A percentile compares a stretch with the other conserved stretches of the same genome.
Evolutionary conservation across 345 rosid species (phyloP).

Genomic region (Gossypium australe): DNA sequence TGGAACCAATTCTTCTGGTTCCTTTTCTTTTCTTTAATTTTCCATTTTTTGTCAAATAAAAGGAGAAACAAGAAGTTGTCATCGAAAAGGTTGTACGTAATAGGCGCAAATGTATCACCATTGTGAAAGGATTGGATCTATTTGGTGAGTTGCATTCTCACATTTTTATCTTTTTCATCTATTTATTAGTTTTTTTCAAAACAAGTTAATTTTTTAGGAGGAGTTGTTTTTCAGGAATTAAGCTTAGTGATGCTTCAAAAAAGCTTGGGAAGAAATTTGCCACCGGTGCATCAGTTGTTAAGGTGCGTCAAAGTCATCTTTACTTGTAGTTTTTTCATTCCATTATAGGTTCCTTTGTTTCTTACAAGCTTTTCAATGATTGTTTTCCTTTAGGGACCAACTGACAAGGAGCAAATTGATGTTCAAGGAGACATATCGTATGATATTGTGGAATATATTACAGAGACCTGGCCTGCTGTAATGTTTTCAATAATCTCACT

Average conservation of each 20-base stretch:
- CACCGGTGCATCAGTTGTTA: conserved; percentile 95
- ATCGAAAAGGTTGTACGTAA: conserved; percentile 87
- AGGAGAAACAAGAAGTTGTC: conserved; percentile 90
- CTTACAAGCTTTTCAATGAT: not conserved
- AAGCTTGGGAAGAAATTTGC: conserved; percentile 97
- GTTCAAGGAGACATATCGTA: conserved; percentile 95
- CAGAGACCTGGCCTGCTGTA: conserved; percentile 90
- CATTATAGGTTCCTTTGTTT: conserved; percentile 4
- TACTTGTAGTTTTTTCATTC: conserved; percentile 1
- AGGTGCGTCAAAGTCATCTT: conserved; percentile 41
- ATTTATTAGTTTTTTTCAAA: not conserved
- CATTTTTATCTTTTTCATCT: not conserved
- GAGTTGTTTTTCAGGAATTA: conserved; percentile 52
- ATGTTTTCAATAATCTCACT: conserved; percentile 7
- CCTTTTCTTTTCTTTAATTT: not conserved
- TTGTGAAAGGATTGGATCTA: conserved; percentile 85
- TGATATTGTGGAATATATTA: conserved; percentile 77
- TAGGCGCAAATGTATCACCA: conserved; percentile 91
- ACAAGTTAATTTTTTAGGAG: conserved; percentile 8
- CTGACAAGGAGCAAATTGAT: conserved; percentile 96
- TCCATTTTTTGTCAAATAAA: conserved; percentile 1
- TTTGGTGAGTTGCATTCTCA: conserved; percentile 59
- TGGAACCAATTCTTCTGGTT: not conserved
- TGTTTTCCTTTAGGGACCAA: conserved; percentile 64
- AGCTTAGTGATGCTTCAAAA: conserved; percentile 90